Evolutionary conservation across 2,329 filamentous ascomycete genomes (phyloP), one percentile per base, ranked within the genome.

Genomic region (Ophiostoma ips): DNA sequence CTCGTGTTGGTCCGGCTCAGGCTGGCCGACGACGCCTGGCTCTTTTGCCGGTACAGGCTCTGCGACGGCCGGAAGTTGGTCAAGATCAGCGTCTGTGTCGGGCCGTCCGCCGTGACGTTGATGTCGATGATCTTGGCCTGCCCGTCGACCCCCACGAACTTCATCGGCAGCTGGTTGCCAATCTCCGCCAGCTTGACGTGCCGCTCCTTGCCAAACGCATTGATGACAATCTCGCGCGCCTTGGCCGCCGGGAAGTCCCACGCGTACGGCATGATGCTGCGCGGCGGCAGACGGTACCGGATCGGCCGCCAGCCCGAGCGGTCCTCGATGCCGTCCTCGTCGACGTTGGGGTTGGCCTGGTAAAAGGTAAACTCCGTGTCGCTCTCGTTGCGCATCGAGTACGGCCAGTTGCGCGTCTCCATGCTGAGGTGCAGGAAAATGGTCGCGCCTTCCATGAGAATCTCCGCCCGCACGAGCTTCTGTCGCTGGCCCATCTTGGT

Each of bases 181-280:
- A 98, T 98, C 63, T 98, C 92, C 2, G 90, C 87, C 56, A 98
- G 75, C 64, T 94, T 95, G 62, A 98, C 84, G 61, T 95, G 87
- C 30, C 92, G 76, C 62, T 95, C 88, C 60, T 83, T 87, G 54
- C 81, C 81, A 59, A 83, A 80, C 8, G 83, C 83, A 49, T 73
- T 81, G 61, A 98, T 79, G 46, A 96, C 80, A 36, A 98, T 77
- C 63, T 95, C 92, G 60, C 92, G 94, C 67, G 87, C 84, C 68
- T 94, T 95, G n/a, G 88, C 89, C 1, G 92, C 90, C 1, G 92
- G 94, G 66, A 95, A 98, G 62, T 98, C 94, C 92, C 92, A 98
- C 2, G 92, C 90, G 61, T 98, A 98, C 1, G 94, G 92, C 92
- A 98, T 98, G 65, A 98, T 95, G 65, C 90, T 96, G 53, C 92